A percentile compares a stretch with the other conserved stretches of the same genome.
Evolutionary conservation across 2,329 filamentous ascomycete species (phyloP).

Genomic region (Biscogniauxia marginata): DNA sequence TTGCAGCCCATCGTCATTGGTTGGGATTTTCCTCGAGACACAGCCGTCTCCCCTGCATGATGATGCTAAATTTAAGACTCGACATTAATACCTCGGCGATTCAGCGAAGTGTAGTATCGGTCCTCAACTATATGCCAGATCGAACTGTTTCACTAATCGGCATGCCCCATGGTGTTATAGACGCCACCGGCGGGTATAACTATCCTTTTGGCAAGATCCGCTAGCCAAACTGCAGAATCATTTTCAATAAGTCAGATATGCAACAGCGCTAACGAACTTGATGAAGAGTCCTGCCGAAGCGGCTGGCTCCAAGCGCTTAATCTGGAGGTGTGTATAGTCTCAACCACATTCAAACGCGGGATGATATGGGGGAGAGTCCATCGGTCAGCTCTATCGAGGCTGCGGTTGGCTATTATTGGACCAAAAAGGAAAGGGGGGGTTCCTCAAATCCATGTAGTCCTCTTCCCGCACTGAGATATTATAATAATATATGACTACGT

Average conservation of each 20-base stretch:
- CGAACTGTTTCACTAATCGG: neutral
- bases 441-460: neutral
- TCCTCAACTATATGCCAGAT: neutral
- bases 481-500: neutral
- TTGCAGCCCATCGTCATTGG: neutral
- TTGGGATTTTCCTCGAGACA: no score
- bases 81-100: neutral
- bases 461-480: neutral
- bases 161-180: neutral
- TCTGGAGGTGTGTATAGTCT: neutral
- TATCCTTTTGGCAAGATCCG: neutral
- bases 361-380: neutral
- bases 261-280: neutral
- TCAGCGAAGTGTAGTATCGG: neutral
- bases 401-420: neutral
- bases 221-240: neutral
- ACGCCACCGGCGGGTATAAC: neutral
- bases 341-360: neutral
- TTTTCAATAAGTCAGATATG: neutral
- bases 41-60: neutral
- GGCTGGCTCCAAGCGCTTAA: neutral
- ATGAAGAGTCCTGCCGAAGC: neutral
- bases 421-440: neutral
- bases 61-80: neutral
- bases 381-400: no score